Conservation (phyloP, 208 protist genomes). For the Leishmania braziliensis region DNA sequence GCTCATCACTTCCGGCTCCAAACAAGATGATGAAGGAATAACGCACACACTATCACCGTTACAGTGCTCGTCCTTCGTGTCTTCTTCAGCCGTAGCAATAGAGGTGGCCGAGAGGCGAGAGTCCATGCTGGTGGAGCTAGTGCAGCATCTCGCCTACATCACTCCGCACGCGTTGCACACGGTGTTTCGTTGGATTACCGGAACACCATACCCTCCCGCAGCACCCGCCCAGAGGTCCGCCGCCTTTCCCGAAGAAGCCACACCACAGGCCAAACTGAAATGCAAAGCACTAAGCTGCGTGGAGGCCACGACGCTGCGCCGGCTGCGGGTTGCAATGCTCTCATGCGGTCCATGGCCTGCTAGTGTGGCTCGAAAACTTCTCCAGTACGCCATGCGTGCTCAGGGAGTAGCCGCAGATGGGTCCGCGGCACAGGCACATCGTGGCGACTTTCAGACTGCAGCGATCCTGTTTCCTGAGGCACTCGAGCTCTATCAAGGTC, state of each 20-base stretch:
- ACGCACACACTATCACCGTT: background rate
- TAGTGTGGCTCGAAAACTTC: slow-evolving; percentile 8
- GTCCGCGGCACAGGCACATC: background rate
- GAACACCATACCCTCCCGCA: slow-evolving; percentile 18
- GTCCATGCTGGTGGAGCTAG: slow-evolving; percentile 6
- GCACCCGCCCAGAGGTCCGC: background rate
- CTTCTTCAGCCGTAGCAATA: background rate
- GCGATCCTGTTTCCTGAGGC: slow-evolving; percentile 7
- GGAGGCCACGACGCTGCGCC: slow-evolving; percentile 14
- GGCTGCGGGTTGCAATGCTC: slow-evolving; percentile 18
- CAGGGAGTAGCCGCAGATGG: background rate
- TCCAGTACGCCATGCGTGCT: slow-evolving; percentile 10
- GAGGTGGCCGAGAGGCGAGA: slow-evolving; percentile 10
- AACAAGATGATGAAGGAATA: background rate
- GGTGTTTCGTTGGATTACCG: slow-evolving; percentile 8
- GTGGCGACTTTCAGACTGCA: background rate
- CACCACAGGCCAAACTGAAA: background rate
- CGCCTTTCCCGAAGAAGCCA: background rate
- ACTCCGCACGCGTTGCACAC: slow-evolving; percentile 21
- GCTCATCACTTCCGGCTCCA: background rate
- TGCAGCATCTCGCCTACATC: slow-evolving; percentile 19
- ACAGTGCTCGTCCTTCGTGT: background rate
- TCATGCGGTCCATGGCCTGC: slow-evolving; percentile 29
- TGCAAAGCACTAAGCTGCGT: background rate
- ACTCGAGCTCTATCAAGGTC: background rate